Percentiles rank a stretch among this genome's conserved stretches.
phyloP scores from a whole-genome alignment of 495 filamentous ascomycete species.

The Endocarpon pusillum region DNA sequence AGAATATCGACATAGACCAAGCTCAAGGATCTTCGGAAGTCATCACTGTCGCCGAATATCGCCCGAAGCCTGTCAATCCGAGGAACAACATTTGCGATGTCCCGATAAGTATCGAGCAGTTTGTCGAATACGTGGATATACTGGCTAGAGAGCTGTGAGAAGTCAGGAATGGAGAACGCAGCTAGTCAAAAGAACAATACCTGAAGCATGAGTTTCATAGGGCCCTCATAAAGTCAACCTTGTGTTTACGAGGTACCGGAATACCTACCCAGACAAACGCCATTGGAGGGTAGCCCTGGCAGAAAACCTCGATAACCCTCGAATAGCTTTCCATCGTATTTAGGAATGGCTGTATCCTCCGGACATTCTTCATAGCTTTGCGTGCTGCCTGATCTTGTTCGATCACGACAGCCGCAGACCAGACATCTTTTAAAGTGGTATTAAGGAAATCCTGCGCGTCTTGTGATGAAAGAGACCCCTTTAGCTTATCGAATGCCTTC shows the following conservation, averaged over 20 bases:
- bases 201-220: too few relatives aligned
- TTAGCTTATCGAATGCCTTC: conserved; percentile 19
- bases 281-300: conserved; percentile 27
- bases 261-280: conserved; percentile 31
- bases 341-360: conserved; percentile 22
- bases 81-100: conserved; percentile 20
- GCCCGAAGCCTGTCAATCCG: conserved; percentile 18
- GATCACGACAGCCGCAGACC: conserved; percentile 16
- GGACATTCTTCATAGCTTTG: conserved; percentile 21
- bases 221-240: too few relatives aligned
- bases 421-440: conserved; percentile 20
- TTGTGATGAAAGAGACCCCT: conserved; percentile 10
- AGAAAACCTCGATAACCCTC: conserved; percentile 22
- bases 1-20: conserved; percentile 27
- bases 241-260: too few relatives aligned
- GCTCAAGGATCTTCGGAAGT: conserved; percentile 22
- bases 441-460: conserved; percentile 14
- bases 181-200: too few relatives aligned
- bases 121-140: conserved; percentile 22
- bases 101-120: conserved; percentile 22
- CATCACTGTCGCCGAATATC: conserved; percentile 15
- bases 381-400: conserved; percentile 21
- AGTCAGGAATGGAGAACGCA: too few relatives aligned
- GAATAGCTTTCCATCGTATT: conserved; percentile 21
- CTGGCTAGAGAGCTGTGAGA: conserved; percentile 20